Conservation (phyloP, 495 filamentous ascomycete species). For the Penicillium mononematosum region DNA sequence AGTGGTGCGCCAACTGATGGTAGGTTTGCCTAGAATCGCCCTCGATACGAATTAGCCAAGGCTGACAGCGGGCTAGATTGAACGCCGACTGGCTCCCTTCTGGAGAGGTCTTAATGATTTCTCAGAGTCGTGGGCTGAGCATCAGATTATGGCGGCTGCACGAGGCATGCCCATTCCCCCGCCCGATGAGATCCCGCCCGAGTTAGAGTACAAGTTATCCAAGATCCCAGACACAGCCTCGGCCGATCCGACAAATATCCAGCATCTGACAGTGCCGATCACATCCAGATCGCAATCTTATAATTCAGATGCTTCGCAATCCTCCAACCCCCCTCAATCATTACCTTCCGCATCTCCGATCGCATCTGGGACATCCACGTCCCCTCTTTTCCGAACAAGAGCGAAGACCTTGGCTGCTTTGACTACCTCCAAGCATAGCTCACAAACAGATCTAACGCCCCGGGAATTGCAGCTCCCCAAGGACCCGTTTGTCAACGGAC, state of each 20-base stretch:
- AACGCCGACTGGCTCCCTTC: slow-evolving; percentile 88
- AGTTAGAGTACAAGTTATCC: slow-evolving; percentile 53
- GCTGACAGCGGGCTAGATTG: slow-evolving; percentile 60
- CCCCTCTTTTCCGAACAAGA: slow-evolving; percentile 63
- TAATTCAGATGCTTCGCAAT: slow-evolving; percentile 63
- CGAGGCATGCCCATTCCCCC: slow-evolving; percentile 80
- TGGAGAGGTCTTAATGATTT: slow-evolving; percentile 93
- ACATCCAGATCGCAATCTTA: slow-evolving; percentile 70
- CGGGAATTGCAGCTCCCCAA: slow-evolving; percentile 77
- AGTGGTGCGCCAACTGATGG: slow-evolving; percentile 89
- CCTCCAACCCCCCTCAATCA: slow-evolving; percentile 47
- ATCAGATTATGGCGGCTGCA: slow-evolving; percentile 88
- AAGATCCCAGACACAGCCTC: slow-evolving; percentile 44
- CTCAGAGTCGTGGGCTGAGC: slow-evolving; percentile 84
- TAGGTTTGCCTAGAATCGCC: slow-evolving; percentile 38
- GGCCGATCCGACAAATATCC: slow-evolving; percentile 48
- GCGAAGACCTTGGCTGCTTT: slow-evolving; percentile 85
- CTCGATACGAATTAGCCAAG: slow-evolving; percentile 3
- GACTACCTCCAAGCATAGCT: slow-evolving; percentile 65
- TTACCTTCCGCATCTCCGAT: slow-evolving; percentile 52
- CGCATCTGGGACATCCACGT: slow-evolving; percentile 58
- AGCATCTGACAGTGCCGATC: slow-evolving; percentile 73
- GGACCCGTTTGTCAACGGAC: slow-evolving; percentile 88
- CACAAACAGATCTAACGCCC: slow-evolving; percentile 66
- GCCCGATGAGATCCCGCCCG: slow-evolving; percentile 74